phyloP scores from a whole-genome alignment of 371 early-diverging fungal species.

The Paraphysoderma sedebokerense region DNA sequence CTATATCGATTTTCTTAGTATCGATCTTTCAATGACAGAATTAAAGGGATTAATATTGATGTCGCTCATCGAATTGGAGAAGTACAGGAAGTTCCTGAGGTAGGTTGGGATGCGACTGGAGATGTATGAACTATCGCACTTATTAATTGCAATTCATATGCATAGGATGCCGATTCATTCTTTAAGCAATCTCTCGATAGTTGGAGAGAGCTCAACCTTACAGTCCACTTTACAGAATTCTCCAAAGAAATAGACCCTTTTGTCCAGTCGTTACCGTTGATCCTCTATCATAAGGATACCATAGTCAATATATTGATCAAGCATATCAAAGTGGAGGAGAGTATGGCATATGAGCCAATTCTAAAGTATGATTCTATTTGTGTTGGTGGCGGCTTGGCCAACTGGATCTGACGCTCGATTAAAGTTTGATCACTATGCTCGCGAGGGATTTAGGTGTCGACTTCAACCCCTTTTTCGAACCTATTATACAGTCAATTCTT shows the following conservation, averaged over 20 bases:
- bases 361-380: conserved; percentile 33
- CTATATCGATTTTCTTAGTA: too few relatives aligned
- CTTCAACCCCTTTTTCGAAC: conserved; percentile 57
- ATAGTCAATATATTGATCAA: conserved; percentile 48
- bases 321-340: conserved; percentile 36
- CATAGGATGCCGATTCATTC: conserved; percentile 46
- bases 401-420: not conserved
- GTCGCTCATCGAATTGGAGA: conserved; percentile 35
- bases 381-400: not conserved
- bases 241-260: conserved; percentile 36
- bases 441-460: conserved; percentile 84
- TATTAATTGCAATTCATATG: too few relatives aligned
- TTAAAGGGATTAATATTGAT: conserved; percentile 61
- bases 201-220: conserved; percentile 76
- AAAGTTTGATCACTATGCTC: conserved; percentile 54
- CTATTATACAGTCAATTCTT: conserved; percentile 36
- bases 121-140: not conserved
- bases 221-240: conserved; percentile 57
- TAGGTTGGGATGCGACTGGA: conserved; percentile 4
- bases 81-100: conserved; percentile 39
- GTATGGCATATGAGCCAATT: conserved; percentile 51
- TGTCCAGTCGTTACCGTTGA: conserved; percentile 57
- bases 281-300: conserved; percentile 70
- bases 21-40: conserved; percentile 59
- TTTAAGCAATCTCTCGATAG: conserved; percentile 56